Base-by-base conservation (phyloP, 2,329 filamentous ascomycete genomes). In the Cladosporium sp. region DNA sequence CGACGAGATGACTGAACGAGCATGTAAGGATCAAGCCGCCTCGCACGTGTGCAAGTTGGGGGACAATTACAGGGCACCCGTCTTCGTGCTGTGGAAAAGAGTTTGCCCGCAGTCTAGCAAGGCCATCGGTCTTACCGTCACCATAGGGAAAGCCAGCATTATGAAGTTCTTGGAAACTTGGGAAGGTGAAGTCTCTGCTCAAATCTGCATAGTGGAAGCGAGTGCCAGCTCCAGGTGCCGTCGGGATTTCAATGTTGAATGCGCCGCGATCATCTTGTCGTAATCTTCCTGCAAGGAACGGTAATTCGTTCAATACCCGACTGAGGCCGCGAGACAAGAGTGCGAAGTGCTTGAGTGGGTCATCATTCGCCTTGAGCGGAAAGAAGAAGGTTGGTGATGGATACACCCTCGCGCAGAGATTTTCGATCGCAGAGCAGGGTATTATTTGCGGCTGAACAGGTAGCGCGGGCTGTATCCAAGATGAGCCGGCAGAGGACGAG, bases 381-480 rank as follows among this genome's bases (percentile, higher is more conserved):
- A 56, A 51, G 57, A 59, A 59, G 13, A 39, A 25, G 10, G 51
- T 44, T 15, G 47, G 52, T n/a, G 36, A 25, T 7, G 42, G 57
- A n/a, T 56, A 48, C 15, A 60, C 58, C n/a, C 44, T 42, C 9
- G 58, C 58, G 54, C 54, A 60, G 10, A 57, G 39, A 15, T 60
- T 58, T 19, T 60, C 54, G 34, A 58, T 56, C 3, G 58, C 58
- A 4, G 54, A 58, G 55, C 54, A 60, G 13, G 32, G 10, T 9
- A 60, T 22, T 12, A 35, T 39, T 15, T 47, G 13, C 8, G 54
- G 24, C 25, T 24, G n/a, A 7, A 58, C 12, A 17, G 45, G 24
- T 2, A 5, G 12, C 12, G 35, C 34, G 3, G 58, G 58, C 36
- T 57, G 32, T 20, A 58, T 37, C 47, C 47, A 60, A 2, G 55